Evolutionary conservation across 495 filamentous ascomycete genomes (phyloP), one percentile per base, ranked within the genome.

Genomic region (Annulohypoxylon moriforme): DNA sequence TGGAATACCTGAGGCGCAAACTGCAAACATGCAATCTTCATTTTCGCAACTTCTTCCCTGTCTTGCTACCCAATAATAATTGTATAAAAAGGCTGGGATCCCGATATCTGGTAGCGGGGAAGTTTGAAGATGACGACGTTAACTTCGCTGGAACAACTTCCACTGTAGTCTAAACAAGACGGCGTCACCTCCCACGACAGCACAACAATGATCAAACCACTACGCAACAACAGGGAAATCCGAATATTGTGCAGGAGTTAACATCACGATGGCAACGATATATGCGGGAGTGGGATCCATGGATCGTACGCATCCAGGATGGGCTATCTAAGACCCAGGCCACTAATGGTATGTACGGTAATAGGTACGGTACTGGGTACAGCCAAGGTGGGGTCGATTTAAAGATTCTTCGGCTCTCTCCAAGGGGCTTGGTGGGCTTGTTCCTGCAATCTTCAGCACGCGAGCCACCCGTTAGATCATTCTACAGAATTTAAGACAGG

Each of bases 1-100:
- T 49, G 31, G 25, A 42, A 25, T 58, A 58, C 55, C 55, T 87
- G 79, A 5, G 93, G 89, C 47, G 86, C 84, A 75, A 94, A 92
- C 78, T 97, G 93, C n/a, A 97, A 84, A 53, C 89, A 92, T 1
- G 88, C 93, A 61, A 97, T 92, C 72, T 86, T 89, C 93, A 95
- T 95, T 57, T 64, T 85, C 16, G 50, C 50, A 20, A 33, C 27
- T 18, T 33, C 29, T 55, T 20, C 29, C n/a, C 27, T 34, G 11
- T 10, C 27, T 34, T 13, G 50, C 50, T 34, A 34, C 50, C 50
- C 27, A 20, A 55, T 33, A 34, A 20, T 14, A 10, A n/a, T 58
- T 18, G 33, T 14, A 40, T 1, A 34, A 13, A 40, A 1, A 40
- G 42, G 13, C 11, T 13, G 11, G 11, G 33, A 4, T 20, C 20